These are phyloP conservation scores for Berberis thunbergii DNA, from an alignment of 164 flowering plant genomes.

Conservation along the genomic window DNA sequence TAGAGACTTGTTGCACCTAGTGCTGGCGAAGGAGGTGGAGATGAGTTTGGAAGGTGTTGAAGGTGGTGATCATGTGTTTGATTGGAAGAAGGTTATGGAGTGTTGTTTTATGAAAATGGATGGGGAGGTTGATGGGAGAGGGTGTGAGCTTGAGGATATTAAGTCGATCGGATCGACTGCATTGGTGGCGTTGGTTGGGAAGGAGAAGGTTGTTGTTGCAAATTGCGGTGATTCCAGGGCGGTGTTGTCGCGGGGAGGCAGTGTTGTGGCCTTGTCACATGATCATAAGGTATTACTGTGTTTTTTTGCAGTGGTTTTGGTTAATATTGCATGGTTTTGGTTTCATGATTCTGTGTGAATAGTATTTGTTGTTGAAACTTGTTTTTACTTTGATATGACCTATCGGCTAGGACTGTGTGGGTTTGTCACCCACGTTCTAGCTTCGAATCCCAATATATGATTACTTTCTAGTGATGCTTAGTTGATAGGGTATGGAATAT, in stretches of 20 bases:
- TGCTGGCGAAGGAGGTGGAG: slow-evolving; percentile 31
- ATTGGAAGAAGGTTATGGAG: slow-evolving; percentile 57
- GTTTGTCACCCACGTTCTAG: too few species aligned
- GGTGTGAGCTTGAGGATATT: slow-evolving; percentile 14
- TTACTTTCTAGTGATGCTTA: too few species aligned
- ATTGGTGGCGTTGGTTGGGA: slow-evolving; percentile 59
- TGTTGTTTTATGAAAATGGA: slow-evolving; percentile 54
- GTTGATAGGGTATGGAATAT: too few species aligned
- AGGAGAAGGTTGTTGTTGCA: slow-evolving; percentile 51
- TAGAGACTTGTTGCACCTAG: slow-evolving; percentile 38
- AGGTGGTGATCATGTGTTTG: slow-evolving; percentile 8
- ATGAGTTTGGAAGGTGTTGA: not conserved
- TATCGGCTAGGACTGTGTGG: too few species aligned
- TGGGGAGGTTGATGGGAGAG: slow-evolving; percentile 28
- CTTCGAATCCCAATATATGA: too few species aligned
- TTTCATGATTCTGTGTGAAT: not conserved
- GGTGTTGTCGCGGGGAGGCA: slow-evolving; percentile 49
- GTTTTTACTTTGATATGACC: not conserved
- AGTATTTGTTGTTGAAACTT: not conserved
- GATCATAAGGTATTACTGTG: slow-evolving; percentile 69
- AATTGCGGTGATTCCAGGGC: slow-evolving; percentile 90
- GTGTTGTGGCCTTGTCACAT: slow-evolving; percentile 43
- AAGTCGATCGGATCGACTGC: slow-evolving; percentile 67
- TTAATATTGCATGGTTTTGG: not conserved
- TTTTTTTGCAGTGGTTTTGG: too few species aligned